phyloP scores from a whole-genome alignment of 768 basidiomycete genomes.

The Tephrocybe sp. region DNA sequence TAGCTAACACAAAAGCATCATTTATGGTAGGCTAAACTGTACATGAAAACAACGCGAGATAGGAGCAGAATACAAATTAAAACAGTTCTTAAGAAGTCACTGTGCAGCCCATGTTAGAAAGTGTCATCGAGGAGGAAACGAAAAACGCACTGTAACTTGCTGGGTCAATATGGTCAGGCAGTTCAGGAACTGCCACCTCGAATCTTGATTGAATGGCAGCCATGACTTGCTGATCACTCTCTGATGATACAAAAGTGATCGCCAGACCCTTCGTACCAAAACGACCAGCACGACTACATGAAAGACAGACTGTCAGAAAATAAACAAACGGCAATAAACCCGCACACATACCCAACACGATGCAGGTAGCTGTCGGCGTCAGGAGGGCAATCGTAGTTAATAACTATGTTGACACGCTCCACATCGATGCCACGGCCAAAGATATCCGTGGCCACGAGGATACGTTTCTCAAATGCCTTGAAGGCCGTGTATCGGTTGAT shows the following conservation, averaged over 20 bases:
- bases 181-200: conserved; percentile 94
- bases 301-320: background rate
- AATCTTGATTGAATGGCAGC: conserved; percentile 93
- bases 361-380: conserved; percentile 99
- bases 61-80: conserved; percentile 7
- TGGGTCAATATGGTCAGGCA: conserved; percentile 92
- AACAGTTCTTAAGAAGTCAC: conserved; percentile 24
- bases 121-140: background rate
- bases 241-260: conserved; percentile 93
- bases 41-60: conserved; percentile 12
- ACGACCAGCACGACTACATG: conserved; percentile 95
- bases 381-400: conserved; percentile 97
- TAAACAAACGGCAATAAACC: background rate
- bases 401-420: conserved; percentile 98
- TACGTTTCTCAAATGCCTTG: conserved; percentile 99
- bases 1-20: conserved; percentile 10
- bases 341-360: conserved; percentile 78
- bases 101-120: conserved; percentile 9
- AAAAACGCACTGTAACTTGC: conserved; percentile 86
- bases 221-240: conserved; percentile 93
- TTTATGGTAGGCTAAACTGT: conserved; percentile 18
- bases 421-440: conserved; percentile 99
- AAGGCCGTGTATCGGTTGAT: conserved; percentile 96
- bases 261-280: conserved; percentile 99
- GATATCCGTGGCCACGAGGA: conserved; percentile 97